phyloP scores from a whole-genome alignment of 225 moss, liverwort and hornwort species.

The Anthoceros angustus region DNA sequence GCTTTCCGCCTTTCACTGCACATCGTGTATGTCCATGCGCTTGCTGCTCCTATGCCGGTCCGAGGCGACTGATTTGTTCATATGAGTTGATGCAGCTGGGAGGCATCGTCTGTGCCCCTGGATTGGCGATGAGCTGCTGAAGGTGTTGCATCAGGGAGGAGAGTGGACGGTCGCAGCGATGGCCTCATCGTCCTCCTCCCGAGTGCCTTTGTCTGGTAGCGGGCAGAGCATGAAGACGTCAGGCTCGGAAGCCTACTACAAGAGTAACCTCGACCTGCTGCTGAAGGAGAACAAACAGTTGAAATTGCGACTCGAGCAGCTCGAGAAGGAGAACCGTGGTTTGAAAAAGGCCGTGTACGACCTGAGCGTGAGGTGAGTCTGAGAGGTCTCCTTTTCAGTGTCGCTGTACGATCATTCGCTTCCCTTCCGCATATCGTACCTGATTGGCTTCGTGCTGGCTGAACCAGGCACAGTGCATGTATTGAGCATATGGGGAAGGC shows the following conservation, averaged over 20 bases:
- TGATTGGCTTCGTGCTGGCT: constrained; percentile 5
- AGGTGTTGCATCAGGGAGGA: too few relatives aligned
- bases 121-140: too few relatives aligned
- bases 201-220: constrained; percentile 39
- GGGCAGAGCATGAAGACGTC: constrained; percentile 59
- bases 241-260: constrained; percentile 78
- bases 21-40: too few relatives aligned
- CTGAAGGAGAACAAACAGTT: constrained; percentile 91
- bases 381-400: neutral
- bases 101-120: too few relatives aligned
- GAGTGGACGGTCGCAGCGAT: too few relatives aligned
- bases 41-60: too few relatives aligned
- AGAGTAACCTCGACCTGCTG: constrained; percentile 71
- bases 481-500: constrained; percentile 63
- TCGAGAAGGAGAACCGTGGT: constrained; percentile 87
- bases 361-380: constrained; percentile 58
- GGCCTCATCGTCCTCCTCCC: constrained; percentile 33
- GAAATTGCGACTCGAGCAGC: constrained; percentile 74
- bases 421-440: neutral
- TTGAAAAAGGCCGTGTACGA: constrained; percentile 93
- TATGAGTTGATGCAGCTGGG: too few relatives aligned
- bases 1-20: too few relatives aligned
- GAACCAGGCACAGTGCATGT: constrained; percentile 76
- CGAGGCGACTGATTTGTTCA: too few relatives aligned
- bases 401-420: neutral